phyloP scores from a whole-genome alignment of 1,139 yeast genomes.

The Protomyces arabidopsidicola region DNA sequence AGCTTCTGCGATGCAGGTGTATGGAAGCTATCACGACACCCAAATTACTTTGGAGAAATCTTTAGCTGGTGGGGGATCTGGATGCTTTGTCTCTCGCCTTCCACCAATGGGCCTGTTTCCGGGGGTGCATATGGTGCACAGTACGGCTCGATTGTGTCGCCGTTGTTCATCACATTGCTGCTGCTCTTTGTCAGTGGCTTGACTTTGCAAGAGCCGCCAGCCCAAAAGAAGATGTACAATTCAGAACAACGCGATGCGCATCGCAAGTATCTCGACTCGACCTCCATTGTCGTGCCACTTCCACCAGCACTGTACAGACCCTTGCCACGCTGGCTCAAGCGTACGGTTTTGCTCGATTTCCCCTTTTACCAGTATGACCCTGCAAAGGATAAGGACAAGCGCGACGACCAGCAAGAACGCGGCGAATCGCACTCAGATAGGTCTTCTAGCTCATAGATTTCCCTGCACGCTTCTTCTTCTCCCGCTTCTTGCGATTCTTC shows the following conservation, averaged over 20 bases:
- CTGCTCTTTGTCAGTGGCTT: constrained; percentile 14
- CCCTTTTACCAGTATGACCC: constrained; percentile 24
- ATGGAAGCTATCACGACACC: constrained; percentile 20
- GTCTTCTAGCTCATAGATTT: neutral
- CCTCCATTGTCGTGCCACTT: constrained; percentile 10
- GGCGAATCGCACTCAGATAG: neutral
- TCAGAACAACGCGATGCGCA: constrained; percentile 16
- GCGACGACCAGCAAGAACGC: constrained; percentile 14
- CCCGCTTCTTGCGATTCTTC: constrained; percentile 36
- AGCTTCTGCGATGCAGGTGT: constrained; percentile 20
- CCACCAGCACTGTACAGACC: constrained; percentile 22
- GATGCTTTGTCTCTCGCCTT: constrained; percentile 22
- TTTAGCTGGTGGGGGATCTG: constrained; percentile 26
- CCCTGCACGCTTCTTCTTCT: constrained; percentile 2
- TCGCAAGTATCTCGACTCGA: constrained; percentile 3
- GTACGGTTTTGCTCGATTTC: constrained; percentile 16
- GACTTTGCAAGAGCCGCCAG: constrained; percentile 18
- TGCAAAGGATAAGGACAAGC: constrained; percentile 4
- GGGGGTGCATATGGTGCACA: constrained; percentile 24
- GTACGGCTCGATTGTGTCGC: constrained; percentile 19
- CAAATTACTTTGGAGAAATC: constrained; percentile 24
- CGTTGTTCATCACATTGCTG: constrained; percentile 16
- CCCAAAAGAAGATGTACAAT: constrained; percentile 25
- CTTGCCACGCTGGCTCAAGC: constrained; percentile 9
- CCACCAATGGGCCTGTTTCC: constrained; percentile 16